phyloP scores from a whole-genome alignment of 495 filamentous ascomycete species.

The Tuber brumale region DNA sequence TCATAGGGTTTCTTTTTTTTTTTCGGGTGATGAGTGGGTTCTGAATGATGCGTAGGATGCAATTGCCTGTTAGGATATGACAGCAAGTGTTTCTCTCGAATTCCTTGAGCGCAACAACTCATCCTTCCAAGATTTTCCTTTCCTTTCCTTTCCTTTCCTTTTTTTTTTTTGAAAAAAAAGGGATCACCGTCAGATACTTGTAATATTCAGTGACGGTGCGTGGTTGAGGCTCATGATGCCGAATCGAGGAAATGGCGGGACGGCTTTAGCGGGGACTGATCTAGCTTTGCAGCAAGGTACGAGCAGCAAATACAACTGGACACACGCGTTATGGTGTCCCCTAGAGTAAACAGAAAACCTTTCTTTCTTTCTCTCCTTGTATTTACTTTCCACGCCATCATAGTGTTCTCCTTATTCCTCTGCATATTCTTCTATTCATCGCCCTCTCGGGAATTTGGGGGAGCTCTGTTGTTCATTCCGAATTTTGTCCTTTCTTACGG shows the following conservation, averaged over 20 bases:
- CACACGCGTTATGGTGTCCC: neutral
- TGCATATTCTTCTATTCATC: neutral
- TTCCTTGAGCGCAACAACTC: neutral
- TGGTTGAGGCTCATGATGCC: neutral
- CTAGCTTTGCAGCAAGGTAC: neutral
- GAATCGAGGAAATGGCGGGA: neutral
- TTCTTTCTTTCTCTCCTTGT: neutral
- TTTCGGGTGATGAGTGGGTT: neutral
- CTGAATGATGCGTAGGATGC: neutral
- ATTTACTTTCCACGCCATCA: neutral
- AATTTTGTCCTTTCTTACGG: neutral
- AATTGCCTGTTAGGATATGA: neutral
- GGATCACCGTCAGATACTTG: neutral
- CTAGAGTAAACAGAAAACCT: neutral
- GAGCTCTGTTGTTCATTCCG: neutral
- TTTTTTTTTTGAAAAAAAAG: too few relatives aligned
- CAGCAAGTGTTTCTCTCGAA: neutral
- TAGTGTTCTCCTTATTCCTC: neutral
- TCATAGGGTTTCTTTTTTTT: neutral
- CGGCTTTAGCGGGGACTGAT: neutral
- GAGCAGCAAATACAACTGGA: neutral
- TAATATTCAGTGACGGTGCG: neutral
- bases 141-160: neutral
- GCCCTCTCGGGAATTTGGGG: neutral
- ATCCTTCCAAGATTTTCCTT: neutral